Evolutionary conservation across 2,329 filamentous ascomycete species (phyloP).

Genomic region (Xylariaceae sp.): DNA sequence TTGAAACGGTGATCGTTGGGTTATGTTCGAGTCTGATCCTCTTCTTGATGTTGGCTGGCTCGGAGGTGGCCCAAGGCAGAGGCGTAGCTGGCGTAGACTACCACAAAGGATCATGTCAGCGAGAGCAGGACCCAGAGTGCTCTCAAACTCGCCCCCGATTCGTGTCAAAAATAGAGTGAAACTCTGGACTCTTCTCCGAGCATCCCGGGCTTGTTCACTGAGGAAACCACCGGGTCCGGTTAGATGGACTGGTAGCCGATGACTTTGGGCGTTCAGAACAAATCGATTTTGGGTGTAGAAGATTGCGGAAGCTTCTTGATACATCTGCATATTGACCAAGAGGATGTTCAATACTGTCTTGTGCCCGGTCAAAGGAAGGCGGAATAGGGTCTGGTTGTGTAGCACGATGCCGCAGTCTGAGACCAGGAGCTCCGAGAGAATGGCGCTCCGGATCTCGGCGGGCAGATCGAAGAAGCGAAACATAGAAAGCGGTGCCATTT

Average conservation of each 20-base stretch:
- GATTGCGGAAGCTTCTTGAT: slow-evolving; percentile 27
- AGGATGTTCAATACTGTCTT: slow-evolving; percentile 19
- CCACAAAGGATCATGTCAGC: slow-evolving; percentile 28
- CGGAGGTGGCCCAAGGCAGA: slow-evolving; percentile 20
- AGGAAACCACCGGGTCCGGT: slow-evolving; percentile 25
- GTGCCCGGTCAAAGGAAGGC: slow-evolving; percentile 7
- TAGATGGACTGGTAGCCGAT: slow-evolving; percentile 22
- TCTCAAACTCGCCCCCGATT: slow-evolving; percentile 27
- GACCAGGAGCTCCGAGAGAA: slow-evolving; percentile 23
- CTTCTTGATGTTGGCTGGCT: slow-evolving; percentile 10
- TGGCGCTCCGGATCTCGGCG: slow-evolving; percentile 21
- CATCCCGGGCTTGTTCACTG: slow-evolving; percentile 21
- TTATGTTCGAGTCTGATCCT: slow-evolving; percentile 12
- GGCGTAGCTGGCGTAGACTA: slow-evolving; percentile 19
- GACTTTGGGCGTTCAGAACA: slow-evolving; percentile 24
- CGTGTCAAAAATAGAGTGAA: slow-evolving; percentile 22
- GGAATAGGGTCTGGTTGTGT: slow-evolving; percentile 16
- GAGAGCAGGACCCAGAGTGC: slow-evolving; percentile 21
- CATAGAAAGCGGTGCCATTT: slow-evolving; percentile 8
- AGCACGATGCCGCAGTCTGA: slow-evolving; percentile 19
- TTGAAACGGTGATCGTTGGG: slow-evolving; percentile 25
- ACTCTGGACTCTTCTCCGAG: slow-evolving; percentile 23
- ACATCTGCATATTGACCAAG: slow-evolving; percentile 27
- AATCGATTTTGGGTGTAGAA: slow-evolving; percentile 27
- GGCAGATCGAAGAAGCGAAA: slow-evolving; percentile 29